phyloP scores from a whole-genome alignment of 768 basidiomycete genomes.

The Terana coerulea region DNA sequence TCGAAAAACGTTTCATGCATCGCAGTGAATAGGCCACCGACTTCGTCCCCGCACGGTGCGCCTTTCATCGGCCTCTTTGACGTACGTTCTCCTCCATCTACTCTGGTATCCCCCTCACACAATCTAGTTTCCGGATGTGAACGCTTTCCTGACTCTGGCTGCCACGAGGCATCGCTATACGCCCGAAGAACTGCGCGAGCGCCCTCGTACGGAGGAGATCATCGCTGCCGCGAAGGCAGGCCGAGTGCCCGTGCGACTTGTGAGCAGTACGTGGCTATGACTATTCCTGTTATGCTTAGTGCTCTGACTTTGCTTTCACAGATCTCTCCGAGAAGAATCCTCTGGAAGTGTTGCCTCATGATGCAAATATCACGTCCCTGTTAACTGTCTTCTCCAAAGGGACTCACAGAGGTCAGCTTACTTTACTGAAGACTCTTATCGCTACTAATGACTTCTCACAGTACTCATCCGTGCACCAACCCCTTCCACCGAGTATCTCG shows the following conservation, averaged over 20 bases:
- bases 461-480: conserved; percentile 53
- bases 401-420: conserved; percentile 62
- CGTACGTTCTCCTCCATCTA: conserved; percentile 38
- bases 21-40: conserved; percentile 43
- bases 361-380: conserved; percentile 60
- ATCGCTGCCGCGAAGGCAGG: conserved; percentile 72
- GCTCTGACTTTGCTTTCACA: conserved; percentile 23
- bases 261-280: conserved; percentile 57
- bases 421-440: too few relatives aligned
- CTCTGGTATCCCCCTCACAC: background rate
- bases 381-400: conserved; percentile 67
- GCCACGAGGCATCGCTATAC: conserved; percentile 71
- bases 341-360: conserved; percentile 56
- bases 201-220: conserved; percentile 62
- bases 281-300: background rate
- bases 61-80: conserved; percentile 66
- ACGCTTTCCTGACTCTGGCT: conserved; percentile 82
- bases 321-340: conserved; percentile 87
- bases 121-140: conserved; percentile 74
- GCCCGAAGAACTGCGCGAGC: conserved; percentile 55
- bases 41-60: conserved; percentile 18
- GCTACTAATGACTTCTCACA: conserved; percentile 21
- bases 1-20: conserved; percentile 63
- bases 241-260: conserved; percentile 67
- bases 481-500: conserved; percentile 47